A percentile compares a stretch with the other conserved stretches of the same genome.
phyloP scores from a whole-genome alignment of 352 stramenopile genomes.

The Phytophthora fragariae region DNA sequence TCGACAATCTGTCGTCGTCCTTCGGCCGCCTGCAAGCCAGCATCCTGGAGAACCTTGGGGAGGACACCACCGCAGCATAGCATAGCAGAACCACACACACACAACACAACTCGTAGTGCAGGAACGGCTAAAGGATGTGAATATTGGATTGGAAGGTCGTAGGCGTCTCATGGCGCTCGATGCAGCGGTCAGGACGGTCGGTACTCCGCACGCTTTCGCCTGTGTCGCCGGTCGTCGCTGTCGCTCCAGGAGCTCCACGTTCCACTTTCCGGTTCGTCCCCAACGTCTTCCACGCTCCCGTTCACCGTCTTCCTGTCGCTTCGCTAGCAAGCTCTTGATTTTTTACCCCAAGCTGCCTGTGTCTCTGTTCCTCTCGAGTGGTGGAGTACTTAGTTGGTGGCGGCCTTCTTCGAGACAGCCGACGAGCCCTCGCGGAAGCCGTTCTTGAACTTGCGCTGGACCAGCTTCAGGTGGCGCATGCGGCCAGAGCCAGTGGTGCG shows the following conservation, averaged over 20 bases:
- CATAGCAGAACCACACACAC: not conserved
- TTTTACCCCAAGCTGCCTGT: slow-evolving; percentile 52
- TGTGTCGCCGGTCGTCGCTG: slow-evolving; percentile 22
- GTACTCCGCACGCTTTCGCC: slow-evolving; percentile 25
- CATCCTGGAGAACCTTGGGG: slow-evolving; percentile 85
- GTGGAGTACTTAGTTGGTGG: slow-evolving; percentile 83
- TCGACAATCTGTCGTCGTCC: slow-evolving; percentile 82
- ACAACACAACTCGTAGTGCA: slow-evolving; percentile 22
- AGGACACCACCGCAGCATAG: slow-evolving; percentile 36
- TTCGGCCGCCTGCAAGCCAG: slow-evolving; percentile 83
- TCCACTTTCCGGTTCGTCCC: slow-evolving; percentile 27
- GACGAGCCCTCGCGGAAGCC: slow-evolving; percentile 97
- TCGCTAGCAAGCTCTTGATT: slow-evolving; percentile 42
- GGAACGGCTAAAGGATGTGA: slow-evolving; percentile 46
- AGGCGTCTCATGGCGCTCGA: slow-evolving; percentile 27
- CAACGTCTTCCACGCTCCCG: slow-evolving; percentile 28
- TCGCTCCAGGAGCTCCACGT: slow-evolving; percentile 12
- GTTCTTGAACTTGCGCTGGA: slow-evolving; percentile 99
- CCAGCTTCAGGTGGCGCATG: slow-evolving; percentile 99
- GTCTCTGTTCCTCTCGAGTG: slow-evolving; percentile 32
- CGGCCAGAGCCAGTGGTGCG: slow-evolving; percentile 97
- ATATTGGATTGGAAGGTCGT: slow-evolving; percentile 54
- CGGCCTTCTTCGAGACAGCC: slow-evolving; percentile 90
- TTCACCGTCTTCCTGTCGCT: slow-evolving; percentile 44
- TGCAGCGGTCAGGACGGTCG: slow-evolving; percentile 11